Conservation (phyloP, 2,329 filamentous ascomycete species). For the Zopfia rhizophila region DNA sequence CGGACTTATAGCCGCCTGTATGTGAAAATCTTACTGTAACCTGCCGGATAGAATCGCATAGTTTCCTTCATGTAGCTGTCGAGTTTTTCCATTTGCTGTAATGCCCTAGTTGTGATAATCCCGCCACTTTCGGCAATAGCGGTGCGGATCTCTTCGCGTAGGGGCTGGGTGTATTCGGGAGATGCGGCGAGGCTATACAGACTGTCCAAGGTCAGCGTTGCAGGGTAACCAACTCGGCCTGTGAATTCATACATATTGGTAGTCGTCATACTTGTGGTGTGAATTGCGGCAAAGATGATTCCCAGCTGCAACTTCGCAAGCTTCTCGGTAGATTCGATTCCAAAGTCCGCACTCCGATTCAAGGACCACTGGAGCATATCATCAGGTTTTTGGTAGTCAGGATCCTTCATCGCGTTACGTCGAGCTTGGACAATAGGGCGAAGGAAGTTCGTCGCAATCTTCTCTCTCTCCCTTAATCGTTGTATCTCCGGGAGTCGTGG, state of each 20-base stretch:
- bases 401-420: conserved; percentile 33
- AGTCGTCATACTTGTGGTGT: conserved; percentile 40
- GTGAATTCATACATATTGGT: conserved; percentile 35
- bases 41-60: conserved; percentile 36
- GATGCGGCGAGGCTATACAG: conserved; percentile 43
- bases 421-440: conserved; percentile 39
- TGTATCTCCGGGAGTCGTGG: conserved; percentile 37
- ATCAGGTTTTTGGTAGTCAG: conserved; percentile 44
- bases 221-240: too few species aligned
- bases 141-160: conserved; percentile 54
- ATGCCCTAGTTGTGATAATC: conserved; percentile 37
- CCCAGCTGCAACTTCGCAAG: conserved; percentile 32
- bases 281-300: conserved; percentile 44
- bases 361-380: conserved; percentile 54
- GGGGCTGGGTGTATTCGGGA: conserved; percentile 55
- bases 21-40: conserved; percentile 27
- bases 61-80: conserved; percentile 51
- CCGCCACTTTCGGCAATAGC: conserved; percentile 49
- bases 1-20: too few species aligned
- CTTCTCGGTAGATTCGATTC: conserved; percentile 11
- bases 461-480: conserved; percentile 30
- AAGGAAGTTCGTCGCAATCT: conserved; percentile 25
- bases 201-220: too few species aligned
- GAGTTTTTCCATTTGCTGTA: conserved; percentile 48
- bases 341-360: conserved; percentile 27